A percentile compares a stretch with the other conserved stretches of the same genome.
Evolutionary conservation across 345 rosid species (phyloP).

Genomic region (Combretum micranthum): DNA sequence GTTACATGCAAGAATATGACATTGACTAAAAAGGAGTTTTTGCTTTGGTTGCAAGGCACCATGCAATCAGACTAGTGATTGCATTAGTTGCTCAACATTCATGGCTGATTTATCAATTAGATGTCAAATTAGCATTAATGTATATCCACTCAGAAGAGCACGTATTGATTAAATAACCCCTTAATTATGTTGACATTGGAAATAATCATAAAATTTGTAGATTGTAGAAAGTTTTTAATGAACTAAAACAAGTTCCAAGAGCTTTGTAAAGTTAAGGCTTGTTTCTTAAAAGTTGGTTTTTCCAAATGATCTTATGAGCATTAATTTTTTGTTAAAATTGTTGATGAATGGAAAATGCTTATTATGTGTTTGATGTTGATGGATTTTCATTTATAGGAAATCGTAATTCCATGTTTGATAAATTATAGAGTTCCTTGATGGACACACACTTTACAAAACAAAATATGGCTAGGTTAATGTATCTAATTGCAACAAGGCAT

Average conservation of each 20-base stretch:
- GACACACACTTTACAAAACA: too few species aligned
- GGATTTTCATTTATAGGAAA: too few species aligned
- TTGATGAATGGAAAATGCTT: too few species aligned
- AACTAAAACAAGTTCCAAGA: background rate
- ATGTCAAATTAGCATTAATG: background rate
- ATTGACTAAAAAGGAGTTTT: background rate
- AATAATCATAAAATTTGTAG: background rate
- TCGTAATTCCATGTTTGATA: too few species aligned
- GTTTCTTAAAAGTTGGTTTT: background rate
- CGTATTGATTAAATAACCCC: background rate
- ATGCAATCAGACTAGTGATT: too few species aligned
- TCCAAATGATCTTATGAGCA: background rate
- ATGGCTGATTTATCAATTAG: background rate
- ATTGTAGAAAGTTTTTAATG: constrained; percentile 3
- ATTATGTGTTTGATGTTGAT: too few species aligned
- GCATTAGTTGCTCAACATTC: too few species aligned
- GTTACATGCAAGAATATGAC: background rate
- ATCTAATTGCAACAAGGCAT: too few species aligned
- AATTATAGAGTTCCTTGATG: too few species aligned
- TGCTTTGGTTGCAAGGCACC: too few species aligned
- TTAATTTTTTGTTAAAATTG: background rate
- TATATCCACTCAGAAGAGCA: constrained; percentile 1
- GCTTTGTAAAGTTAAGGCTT: background rate
- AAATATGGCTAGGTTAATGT: too few species aligned
- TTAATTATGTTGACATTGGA: background rate